These are phyloP conservation scores for Phytophthora brassicae DNA, from an alignment of 352 stramenopile species.

Conservation along the genomic window DNA sequence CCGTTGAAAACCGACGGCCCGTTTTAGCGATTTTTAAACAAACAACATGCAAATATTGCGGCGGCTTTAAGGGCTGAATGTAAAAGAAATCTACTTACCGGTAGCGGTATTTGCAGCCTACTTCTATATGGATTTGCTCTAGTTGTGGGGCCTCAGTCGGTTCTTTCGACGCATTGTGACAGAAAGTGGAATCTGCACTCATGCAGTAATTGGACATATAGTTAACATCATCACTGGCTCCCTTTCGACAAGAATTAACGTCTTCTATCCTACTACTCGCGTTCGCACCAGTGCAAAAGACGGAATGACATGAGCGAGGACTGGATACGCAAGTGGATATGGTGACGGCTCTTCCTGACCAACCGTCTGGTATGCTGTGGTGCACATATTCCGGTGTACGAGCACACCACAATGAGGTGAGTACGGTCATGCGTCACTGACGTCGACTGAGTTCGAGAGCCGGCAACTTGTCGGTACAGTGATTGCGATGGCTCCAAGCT, in stretches of 20 bases:
- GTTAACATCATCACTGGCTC: slow-evolving; percentile 42
- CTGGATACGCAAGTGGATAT: neutral
- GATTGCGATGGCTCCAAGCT: neutral
- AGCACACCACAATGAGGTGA: slow-evolving; percentile 8
- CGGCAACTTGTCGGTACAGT: too few species aligned
- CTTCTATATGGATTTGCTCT: slow-evolving; percentile 9
- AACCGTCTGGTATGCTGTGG: slow-evolving; percentile 17
- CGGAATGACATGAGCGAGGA: too few species aligned
- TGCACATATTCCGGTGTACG: neutral
- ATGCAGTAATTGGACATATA: slow-evolving; percentile 71
- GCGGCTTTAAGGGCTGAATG: too few species aligned
- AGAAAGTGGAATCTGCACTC: slow-evolving; percentile 31
- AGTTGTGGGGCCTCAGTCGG: slow-evolving; percentile 44
- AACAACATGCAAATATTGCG: too few species aligned
- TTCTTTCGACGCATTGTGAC: slow-evolving; percentile 49
- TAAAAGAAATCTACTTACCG: too few species aligned
- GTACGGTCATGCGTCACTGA: too few species aligned
- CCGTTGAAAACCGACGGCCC: slow-evolving; percentile 3
- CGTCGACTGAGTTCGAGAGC: too few species aligned
- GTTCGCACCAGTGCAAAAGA: too few species aligned
- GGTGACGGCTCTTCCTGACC: slow-evolving; percentile 10
- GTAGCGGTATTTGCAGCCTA: too few species aligned
- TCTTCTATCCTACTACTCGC: too few species aligned
- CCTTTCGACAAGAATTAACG: neutral
- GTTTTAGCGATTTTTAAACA: too few species aligned